Conservation (phyloP, 345 rosid genomes). For the Arabis alpina region DNA sequence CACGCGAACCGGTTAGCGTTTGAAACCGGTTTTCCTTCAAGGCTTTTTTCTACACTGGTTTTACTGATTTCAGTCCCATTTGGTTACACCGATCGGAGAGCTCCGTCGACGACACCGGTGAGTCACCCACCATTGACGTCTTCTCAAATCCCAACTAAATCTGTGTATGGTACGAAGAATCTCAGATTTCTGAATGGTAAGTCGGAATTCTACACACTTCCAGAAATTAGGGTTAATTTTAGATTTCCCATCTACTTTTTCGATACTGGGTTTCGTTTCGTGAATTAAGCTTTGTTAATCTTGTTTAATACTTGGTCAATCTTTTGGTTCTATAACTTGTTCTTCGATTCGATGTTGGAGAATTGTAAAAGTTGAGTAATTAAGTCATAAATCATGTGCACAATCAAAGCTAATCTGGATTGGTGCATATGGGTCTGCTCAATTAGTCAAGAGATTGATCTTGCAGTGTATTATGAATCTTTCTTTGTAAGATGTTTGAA, state of each 20-base stretch:
- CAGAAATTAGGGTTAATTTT: slow-evolving; percentile 19
- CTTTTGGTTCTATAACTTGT: neutral
- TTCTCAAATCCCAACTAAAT: slow-evolving; percentile 13
- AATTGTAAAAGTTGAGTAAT: neutral
- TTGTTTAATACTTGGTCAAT: neutral
- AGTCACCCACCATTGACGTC: slow-evolving; percentile 7
- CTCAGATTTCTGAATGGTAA: slow-evolving; percentile 34
- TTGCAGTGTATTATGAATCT: neutral
- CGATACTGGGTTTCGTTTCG: slow-evolving; percentile 9
- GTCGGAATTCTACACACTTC: slow-evolving; percentile 7
- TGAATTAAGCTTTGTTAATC: neutral
- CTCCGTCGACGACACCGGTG: slow-evolving; percentile 19
- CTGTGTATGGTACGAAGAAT: slow-evolving; percentile 25
- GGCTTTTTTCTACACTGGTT: neutral
- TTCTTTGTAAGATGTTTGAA: neutral
- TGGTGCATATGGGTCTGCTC: slow-evolving; percentile 12
- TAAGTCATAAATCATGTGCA: neutral
- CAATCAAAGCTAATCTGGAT: neutral
- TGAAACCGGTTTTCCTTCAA: neutral
- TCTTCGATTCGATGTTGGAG: slow-evolving; percentile 12
- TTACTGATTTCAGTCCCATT: neutral
- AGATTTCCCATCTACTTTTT: neutral
- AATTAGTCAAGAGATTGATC: neutral
- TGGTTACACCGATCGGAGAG: slow-evolving; percentile 14
- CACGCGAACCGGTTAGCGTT: slow-evolving; percentile 4